These are phyloP conservation scores for Clarkia xantiana DNA, from an alignment of 345 rosid species.

Conservation along the genomic window DNA sequence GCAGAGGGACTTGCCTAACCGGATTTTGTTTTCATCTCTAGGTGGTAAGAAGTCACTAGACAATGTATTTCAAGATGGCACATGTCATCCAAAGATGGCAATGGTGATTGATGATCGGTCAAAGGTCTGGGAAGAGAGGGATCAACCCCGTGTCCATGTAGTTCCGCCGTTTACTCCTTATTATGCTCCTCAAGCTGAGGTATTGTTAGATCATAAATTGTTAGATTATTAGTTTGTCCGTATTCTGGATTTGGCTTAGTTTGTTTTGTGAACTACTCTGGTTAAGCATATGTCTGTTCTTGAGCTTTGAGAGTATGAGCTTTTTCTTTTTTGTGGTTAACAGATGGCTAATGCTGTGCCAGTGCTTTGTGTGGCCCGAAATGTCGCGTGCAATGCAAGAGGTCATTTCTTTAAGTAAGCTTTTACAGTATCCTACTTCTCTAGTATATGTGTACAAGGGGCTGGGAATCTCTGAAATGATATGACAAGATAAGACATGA, in stretches of 20 bases:
- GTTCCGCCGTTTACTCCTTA: conserved; percentile 89
- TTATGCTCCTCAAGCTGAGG: conserved; percentile 99
- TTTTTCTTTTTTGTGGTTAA: conserved; percentile 7
- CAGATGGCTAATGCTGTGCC: conserved; percentile 83
- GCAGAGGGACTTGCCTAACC: conserved; percentile 1
- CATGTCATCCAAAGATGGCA: conserved; percentile 97
- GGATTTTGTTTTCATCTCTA: conserved; percentile 10
- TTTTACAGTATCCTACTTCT: conserved; percentile 6
- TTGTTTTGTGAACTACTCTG: not conserved
- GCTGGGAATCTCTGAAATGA: not conserved
- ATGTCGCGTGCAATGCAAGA: conserved; percentile 98
- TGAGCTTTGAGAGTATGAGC: not conserved
- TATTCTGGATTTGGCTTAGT: not conserved
- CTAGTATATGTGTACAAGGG: not conserved
- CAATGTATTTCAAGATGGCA: conserved; percentile 73
- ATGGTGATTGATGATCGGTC: conserved; percentile 96
- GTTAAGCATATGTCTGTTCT: not conserved
- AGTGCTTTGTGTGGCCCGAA: conserved; percentile 88
- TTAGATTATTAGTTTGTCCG: not conserved
- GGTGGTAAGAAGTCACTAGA: conserved; percentile 75
- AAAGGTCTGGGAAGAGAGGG: conserved; percentile 98
- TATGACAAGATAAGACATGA: no score
- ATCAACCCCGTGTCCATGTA: conserved; percentile 93
- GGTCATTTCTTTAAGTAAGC: conserved; percentile 93
- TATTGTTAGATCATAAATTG: no score